A percentile compares a stretch with the other conserved stretches of the same genome.
Evolutionary conservation across 257 asterid species (phyloP).

Genomic region (Lithospermum erythrorhizon): DNA sequence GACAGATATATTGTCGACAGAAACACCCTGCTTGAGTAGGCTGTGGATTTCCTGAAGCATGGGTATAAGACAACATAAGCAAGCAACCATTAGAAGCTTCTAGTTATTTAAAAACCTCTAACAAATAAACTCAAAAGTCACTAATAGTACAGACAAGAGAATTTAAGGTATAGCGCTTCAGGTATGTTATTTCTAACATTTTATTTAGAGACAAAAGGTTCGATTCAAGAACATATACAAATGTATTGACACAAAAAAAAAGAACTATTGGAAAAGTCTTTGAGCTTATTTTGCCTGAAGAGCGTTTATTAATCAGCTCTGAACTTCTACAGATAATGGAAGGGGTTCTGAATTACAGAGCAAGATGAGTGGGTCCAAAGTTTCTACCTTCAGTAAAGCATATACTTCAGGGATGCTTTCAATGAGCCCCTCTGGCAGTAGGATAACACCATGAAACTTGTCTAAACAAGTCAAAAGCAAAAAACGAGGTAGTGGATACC

Average conservation of each 20-base stretch:
- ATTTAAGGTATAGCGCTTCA: too few relatives aligned
- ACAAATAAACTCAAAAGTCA: too few relatives aligned
- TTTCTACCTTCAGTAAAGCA: slow-evolving; percentile 36
- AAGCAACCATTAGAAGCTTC: too few relatives aligned
- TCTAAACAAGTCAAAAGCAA: background rate
- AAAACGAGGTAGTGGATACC: background rate
- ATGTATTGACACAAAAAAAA: too few relatives aligned
- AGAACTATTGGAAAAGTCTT: background rate
- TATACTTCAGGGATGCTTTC: slow-evolving; percentile 14
- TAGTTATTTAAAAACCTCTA: too few relatives aligned
- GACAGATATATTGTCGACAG: slow-evolving; percentile 24
- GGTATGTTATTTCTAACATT: too few relatives aligned
- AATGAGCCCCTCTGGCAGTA: slow-evolving; percentile 11
- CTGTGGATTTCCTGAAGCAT: slow-evolving; percentile 11
- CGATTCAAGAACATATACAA: too few relatives aligned
- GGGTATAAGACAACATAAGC: too few relatives aligned
- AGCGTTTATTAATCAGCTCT: background rate
- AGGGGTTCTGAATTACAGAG: background rate
- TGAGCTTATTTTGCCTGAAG: background rate
- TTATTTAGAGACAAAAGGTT: too few relatives aligned
- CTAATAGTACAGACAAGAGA: too few relatives aligned
- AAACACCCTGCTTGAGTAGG: slow-evolving; percentile 8
- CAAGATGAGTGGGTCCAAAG: background rate
- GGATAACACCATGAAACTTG: slow-evolving; percentile 11
- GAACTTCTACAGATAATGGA: background rate